Evolutionary conservation across 2,329 filamentous ascomycete species (phyloP), one percentile per base, ranked within the genome.

Genomic region (Biscogniauxia marginata): DNA sequence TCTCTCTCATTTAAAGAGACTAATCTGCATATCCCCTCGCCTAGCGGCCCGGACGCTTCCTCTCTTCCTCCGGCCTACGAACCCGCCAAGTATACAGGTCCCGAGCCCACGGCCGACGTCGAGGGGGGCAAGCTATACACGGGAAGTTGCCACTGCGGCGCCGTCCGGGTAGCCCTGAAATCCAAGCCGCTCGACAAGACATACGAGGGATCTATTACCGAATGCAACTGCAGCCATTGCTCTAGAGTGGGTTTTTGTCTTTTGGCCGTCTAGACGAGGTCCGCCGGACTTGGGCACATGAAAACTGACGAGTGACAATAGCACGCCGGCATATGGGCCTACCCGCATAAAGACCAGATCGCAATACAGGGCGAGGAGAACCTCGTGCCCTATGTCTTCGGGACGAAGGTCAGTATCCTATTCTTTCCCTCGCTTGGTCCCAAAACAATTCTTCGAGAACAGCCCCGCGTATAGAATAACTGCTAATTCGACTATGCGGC

Each of bases 221-320:
- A 80, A 50, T 83, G 80, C 70, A 79, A 81, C 65, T 83, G 81
- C 72, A 82, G 79, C 63, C 73, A 75, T 60, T 82, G 79, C 66
- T 65, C 67, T 45, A 70, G 76, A 50, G 76, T 77, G 70, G 7
- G 44, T 19, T 34, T 19, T 46, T 24, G 5, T 24, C 24, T 20
- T n/a, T n/a, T n/a, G n/a, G n/a, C n/a, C n/a, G n/a, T n/a, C n/a
- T n/a, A n/a, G n/a, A n/a, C n/a, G n/a, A n/a, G n/a, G n/a, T n/a
- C n/a, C n/a, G n/a, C n/a, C n/a, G n/a, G n/a, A n/a, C n/a, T 20
- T 45, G 13, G 39, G 34, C 6, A 34, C 46, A 50, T 34, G n/a
- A 20, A 21, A 34, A 56, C 50, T 25, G 13, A 22, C 25, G 30
- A 47, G 49, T 46, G 47, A 50, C 34, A 16, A 34, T 49, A 81